Evolutionary conservation across 73 alveolate genomes (phyloP).

Genomic region (Paramecium primaurelia): DNA sequence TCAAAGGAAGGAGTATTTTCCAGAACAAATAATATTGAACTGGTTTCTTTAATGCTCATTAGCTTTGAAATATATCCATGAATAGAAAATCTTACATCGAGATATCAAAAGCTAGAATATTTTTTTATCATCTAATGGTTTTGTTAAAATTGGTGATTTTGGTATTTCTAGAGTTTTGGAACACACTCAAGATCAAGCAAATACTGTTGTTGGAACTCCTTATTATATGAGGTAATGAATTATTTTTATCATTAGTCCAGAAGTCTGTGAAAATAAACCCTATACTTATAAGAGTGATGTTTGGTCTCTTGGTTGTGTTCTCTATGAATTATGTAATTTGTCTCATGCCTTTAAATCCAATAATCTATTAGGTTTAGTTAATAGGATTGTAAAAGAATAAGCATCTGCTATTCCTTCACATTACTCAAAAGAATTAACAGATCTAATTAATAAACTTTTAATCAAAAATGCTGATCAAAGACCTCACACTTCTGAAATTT

Average conservation of each 20-base stretch:
- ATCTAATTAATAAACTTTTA: slow-evolving; percentile 10
- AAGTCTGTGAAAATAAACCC: slow-evolving; percentile 94
- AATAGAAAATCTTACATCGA: slow-evolving; percentile 90
- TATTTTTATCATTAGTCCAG: slow-evolving; percentile 12
- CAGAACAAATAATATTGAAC: slow-evolving; percentile 78
- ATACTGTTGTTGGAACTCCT: slow-evolving; percentile 97
- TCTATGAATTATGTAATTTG: slow-evolving; percentile 95
- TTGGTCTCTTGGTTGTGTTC: slow-evolving; percentile 98
- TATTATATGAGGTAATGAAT: slow-evolving; percentile 55
- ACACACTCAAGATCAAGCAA: slow-evolving; percentile 86
- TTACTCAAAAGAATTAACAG: slow-evolving; percentile 67
- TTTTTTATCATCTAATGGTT: slow-evolving; percentile 90
- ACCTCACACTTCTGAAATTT: background rate
- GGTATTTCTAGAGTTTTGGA: slow-evolving; percentile 95
- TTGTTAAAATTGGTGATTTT: slow-evolving; percentile 95
- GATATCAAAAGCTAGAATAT: slow-evolving; percentile 92
- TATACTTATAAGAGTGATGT: slow-evolving; percentile 94
- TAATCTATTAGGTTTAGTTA: slow-evolving; percentile 86
- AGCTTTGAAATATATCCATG: slow-evolving; percentile 88
- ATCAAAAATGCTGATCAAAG: slow-evolving; percentile 24
- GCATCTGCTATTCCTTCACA: slow-evolving; percentile 84
- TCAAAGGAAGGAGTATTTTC: slow-evolving; percentile 64
- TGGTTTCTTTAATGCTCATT: slow-evolving; percentile 81
- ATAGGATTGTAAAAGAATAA: slow-evolving; percentile 84
- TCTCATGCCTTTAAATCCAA: slow-evolving; percentile 96